Base-by-base conservation (phyloP, 352 stramenopile genomes). In the Peronospora destructor region DNA sequence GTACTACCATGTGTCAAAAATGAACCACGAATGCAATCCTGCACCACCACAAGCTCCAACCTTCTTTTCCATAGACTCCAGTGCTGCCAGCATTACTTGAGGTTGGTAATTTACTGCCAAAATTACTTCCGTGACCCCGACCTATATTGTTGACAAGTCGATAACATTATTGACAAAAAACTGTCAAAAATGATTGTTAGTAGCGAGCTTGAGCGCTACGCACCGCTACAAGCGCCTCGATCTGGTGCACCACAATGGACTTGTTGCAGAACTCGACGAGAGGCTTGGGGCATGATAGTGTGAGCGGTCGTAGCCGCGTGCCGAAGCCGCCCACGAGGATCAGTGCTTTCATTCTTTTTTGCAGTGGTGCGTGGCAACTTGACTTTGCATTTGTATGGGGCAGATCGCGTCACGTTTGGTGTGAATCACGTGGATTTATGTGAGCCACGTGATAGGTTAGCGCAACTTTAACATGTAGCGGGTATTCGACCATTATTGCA, bases 251-350 rank as follows among this genome's bases (percentile, higher is more conserved):
- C 10, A 95, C 78, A 53, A 95, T 90, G 8, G 85, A 83, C 45
- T 93, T 94, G 69, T 95, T 95, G 68, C 81, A 92, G 66, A 95
- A 95, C 57, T 95, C 85, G 35, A 95, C 85, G 19, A 95, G 68
- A 25, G 85, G 85, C 70, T 94, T 95, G 38, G 85, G 82, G 35
- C 80, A 93, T 39, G 84, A 94, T 36, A 95, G 81, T 43, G 85
- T 95, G 19, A 95, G 80, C 56, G 85, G 85, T 32, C 85, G 83
- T 61, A 95, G 71, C 41, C 85, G 79, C 66, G 86, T 95, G 47
- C 86, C 86, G 59, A 94, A 95, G 52, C 86, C 86, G 13, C 86
- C 86, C 25, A 95, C 84, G 26, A 95, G 71, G 53, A 95, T 95
- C 67, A 95, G 55, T 58, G 85, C 86, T 73, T 95, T 95, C 86